A percentile compares a stretch with the other conserved stretches of the same genome.
These are phyloP conservation scores for Phytophthora sp. DNA, from an alignment of 352 stramenopile genomes.

Conservation along the genomic window DNA sequence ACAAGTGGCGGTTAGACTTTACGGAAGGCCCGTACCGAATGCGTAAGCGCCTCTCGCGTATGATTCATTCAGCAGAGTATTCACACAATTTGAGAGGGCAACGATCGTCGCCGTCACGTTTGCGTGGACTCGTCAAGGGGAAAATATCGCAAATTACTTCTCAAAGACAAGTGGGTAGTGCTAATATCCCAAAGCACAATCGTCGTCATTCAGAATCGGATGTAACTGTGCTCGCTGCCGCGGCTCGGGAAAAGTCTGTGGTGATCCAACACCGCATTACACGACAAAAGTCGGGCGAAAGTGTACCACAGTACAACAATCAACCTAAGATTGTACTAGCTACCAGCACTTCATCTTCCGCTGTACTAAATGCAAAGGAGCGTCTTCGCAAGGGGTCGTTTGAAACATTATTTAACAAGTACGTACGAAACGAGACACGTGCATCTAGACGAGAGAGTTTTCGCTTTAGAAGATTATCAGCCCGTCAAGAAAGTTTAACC, in stretches of 20 bases:
- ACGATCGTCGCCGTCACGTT: constrained; percentile 2
- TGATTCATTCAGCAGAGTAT: constrained; percentile 10
- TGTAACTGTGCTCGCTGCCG: background rate
- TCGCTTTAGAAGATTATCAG: constrained; percentile 22
- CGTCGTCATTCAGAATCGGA: constrained; percentile 38
- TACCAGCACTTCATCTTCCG: constrained; percentile 15
- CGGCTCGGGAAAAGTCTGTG: background rate
- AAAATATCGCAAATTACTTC: too few relatives aligned
- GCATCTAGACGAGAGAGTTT: constrained; percentile 22
- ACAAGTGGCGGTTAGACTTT: constrained; percentile 55
- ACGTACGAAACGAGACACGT: constrained; percentile 25
- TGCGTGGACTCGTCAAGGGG: background rate
- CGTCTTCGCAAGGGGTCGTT: constrained; percentile 31
- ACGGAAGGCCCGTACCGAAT: constrained; percentile 74
- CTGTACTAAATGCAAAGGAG: constrained; percentile 19
- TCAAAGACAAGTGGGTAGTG: too few relatives aligned
- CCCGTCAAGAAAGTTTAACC: constrained; percentile 15
- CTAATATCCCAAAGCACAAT: too few relatives aligned
- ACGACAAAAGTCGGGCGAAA: constrained; percentile 23
- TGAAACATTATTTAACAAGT: constrained; percentile 36
- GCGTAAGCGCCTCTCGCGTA: constrained; percentile 54
- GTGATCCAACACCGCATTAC: background rate
- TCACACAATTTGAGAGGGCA: constrained; percentile 13
- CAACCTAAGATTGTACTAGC: constrained; percentile 11
- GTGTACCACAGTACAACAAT: background rate